These are phyloP conservation scores for Pyrenophora seminiperda DNA, from an alignment of 2,329 filamentous ascomycete species.

Conservation along the genomic window DNA sequence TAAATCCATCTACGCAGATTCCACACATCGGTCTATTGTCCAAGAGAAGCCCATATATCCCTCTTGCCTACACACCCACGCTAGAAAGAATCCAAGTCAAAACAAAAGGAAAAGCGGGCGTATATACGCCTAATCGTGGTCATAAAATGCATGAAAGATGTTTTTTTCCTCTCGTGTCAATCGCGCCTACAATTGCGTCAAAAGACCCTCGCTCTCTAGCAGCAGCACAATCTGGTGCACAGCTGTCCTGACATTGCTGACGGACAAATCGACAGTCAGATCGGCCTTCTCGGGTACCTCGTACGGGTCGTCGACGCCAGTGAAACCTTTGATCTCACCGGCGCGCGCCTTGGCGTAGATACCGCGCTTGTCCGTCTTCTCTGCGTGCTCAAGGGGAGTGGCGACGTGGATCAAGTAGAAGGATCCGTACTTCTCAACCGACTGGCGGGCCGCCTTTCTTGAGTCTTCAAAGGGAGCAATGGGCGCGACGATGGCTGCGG, in stretches of 20 bases:
- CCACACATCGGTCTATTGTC: too few relatives aligned
- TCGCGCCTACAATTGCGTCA: constrained; percentile 61
- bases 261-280: constrained; percentile 81
- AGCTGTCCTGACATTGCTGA: constrained; percentile 85
- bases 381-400: constrained; percentile 87
- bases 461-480: constrained; percentile 90
- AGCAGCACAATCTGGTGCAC: constrained; percentile 96
- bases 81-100: too few relatives aligned
- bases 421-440: constrained; percentile 83
- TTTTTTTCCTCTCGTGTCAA: too few relatives aligned
- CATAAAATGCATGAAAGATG: too few relatives aligned
- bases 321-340: constrained; percentile 97
- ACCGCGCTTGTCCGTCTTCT: constrained; percentile 93
- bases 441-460: constrained; percentile 76
- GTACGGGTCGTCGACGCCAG: constrained; percentile 96
- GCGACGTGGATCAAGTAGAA: constrained; percentile 97
- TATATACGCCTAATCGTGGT: too few relatives aligned
- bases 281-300: constrained; percentile 82
- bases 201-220: constrained; percentile 84
- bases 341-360: constrained; percentile 82
- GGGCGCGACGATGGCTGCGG: constrained; percentile 93
- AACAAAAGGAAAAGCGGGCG: too few relatives aligned
- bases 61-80: too few relatives aligned
- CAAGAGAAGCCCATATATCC: too few relatives aligned
- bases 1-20: too few relatives aligned